These are phyloP conservation scores for Phytophthora pistaciae DNA, from an alignment of 352 stramenopile genomes.

Conservation along the genomic window DNA sequence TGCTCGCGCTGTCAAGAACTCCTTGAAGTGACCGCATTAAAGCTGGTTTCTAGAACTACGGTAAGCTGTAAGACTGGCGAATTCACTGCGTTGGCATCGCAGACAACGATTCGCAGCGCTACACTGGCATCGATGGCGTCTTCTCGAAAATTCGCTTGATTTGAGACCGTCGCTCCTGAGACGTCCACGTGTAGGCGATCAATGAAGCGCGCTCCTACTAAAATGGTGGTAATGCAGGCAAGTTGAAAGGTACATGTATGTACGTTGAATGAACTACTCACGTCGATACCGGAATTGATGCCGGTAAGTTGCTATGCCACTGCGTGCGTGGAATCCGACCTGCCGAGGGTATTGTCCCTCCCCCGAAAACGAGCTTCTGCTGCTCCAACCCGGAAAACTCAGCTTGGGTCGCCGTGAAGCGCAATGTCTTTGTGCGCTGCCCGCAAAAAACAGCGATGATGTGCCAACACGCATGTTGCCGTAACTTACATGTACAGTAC, in stretches of 20 bases:
- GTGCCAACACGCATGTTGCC: slow-evolving; percentile 9
- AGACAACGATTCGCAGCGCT: background rate
- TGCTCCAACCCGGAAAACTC: background rate
- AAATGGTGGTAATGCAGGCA: too few species aligned
- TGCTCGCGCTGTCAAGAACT: background rate
- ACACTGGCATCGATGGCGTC: background rate
- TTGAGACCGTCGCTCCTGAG: slow-evolving; percentile 5
- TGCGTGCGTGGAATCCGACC: background rate
- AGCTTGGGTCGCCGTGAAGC: background rate
- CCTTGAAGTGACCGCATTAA: background rate
- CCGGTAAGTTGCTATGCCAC: background rate
- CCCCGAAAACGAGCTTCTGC: background rate
- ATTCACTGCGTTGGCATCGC: background rate
- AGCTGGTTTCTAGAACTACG: slow-evolving; percentile 5
- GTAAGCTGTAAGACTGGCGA: too few species aligned
- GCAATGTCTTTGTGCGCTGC: slow-evolving; percentile 25
- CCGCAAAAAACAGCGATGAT: slow-evolving; percentile 9
- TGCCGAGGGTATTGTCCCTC: background rate
- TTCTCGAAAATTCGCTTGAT: slow-evolving; percentile 24
- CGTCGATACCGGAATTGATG: background rate
- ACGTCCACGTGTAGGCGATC: background rate
- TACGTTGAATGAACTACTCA: too few species aligned
- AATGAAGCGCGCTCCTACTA: background rate
- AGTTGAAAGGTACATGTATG: too few species aligned
- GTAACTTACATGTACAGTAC: background rate